Percentiles rank a stretch among this genome's conserved stretches.
Conservation (phyloP, 176 grass and related monocot genomes). For the Melocanna baccifera region DNA sequence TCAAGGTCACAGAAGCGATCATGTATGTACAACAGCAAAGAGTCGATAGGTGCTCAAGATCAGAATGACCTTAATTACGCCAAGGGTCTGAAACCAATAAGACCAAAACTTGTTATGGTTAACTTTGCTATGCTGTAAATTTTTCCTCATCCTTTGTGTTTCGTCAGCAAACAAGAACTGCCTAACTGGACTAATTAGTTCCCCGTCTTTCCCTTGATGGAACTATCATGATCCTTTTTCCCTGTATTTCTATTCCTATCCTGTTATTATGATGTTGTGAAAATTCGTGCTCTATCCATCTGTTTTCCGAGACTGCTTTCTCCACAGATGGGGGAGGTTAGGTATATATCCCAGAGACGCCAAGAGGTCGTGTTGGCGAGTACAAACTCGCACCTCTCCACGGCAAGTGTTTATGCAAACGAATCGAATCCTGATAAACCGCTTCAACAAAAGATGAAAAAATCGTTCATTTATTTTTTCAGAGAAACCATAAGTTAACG, state of each 20-base stretch:
- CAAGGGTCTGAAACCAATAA: conserved; percentile 29
- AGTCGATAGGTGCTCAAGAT: conserved; percentile 36
- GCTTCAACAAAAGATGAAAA: no score
- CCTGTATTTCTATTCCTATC: background rate
- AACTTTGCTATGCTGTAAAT: conserved; percentile 43
- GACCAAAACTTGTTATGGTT: conserved; percentile 22
- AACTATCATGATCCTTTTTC: background rate
- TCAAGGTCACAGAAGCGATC: conserved; percentile 16
- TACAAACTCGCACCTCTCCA: no score
- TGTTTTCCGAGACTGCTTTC: background rate
- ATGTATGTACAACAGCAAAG: conserved; percentile 23
- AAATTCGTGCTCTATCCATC: background rate
- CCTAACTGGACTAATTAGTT: conserved; percentile 28
- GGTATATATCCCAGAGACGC: background rate
- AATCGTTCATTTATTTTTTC: no score
- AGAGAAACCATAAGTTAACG: no score
- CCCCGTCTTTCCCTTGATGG: conserved; percentile 12
- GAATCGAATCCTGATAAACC: no score
- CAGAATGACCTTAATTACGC: conserved; percentile 12
- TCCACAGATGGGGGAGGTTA: background rate
- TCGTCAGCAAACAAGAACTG: conserved; percentile 28
- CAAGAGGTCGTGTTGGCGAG: background rate
- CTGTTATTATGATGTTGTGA: background rate
- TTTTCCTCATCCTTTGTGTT: conserved; percentile 8
- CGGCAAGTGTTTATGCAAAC: no score